phyloP scores from a whole-genome alignment of 192 early-diverging fungal genomes.

The Spizellomyces sp. region DNA sequence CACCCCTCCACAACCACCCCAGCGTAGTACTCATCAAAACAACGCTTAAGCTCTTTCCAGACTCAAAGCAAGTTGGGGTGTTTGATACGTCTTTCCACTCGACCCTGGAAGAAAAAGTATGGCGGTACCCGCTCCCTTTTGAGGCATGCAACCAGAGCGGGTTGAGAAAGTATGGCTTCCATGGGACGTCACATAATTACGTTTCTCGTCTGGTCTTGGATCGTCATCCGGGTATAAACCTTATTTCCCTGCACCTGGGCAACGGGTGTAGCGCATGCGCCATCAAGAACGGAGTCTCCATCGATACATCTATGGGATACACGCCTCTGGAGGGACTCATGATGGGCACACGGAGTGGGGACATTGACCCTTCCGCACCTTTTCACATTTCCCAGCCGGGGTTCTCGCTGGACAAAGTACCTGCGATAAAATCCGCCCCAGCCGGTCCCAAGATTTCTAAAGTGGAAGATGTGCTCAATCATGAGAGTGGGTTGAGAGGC shows the following conservation, averaged over 20 bases:
- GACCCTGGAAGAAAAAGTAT: constrained; percentile 24
- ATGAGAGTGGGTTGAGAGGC: constrained; percentile 39
- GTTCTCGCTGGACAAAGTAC: constrained; percentile 15
- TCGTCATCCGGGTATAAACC: constrained; percentile 2
- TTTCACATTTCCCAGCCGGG: constrained; percentile 36
- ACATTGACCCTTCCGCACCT: constrained; percentile 42
- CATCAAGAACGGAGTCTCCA: constrained; percentile 16
- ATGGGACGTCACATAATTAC: constrained; percentile 24
- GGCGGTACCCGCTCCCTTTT: constrained; percentile 29
- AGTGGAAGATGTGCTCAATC: constrained; percentile 44
- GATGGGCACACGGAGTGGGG: constrained; percentile 44
- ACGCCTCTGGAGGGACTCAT: constrained; percentile 32
- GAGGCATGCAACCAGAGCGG: constrained; percentile 20
- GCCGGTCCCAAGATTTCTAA: constrained; percentile 37
- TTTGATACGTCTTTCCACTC: constrained; percentile 32
- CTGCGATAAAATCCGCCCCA: constrained; percentile 20
- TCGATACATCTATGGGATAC: constrained; percentile 35
- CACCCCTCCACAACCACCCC: constrained; percentile 33
- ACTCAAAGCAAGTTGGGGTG: constrained; percentile 24
- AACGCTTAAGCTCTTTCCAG: constrained; percentile 1
- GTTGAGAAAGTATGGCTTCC: constrained; percentile 29
- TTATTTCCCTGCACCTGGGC: constrained; percentile 34
- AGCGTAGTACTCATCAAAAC: constrained; percentile 22
- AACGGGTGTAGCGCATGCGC: constrained; percentile 32
- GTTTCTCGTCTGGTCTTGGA: not conserved